phyloP scores from a whole-genome alignment of 768 basidiomycete species.

The Naganishia friedmannii region DNA sequence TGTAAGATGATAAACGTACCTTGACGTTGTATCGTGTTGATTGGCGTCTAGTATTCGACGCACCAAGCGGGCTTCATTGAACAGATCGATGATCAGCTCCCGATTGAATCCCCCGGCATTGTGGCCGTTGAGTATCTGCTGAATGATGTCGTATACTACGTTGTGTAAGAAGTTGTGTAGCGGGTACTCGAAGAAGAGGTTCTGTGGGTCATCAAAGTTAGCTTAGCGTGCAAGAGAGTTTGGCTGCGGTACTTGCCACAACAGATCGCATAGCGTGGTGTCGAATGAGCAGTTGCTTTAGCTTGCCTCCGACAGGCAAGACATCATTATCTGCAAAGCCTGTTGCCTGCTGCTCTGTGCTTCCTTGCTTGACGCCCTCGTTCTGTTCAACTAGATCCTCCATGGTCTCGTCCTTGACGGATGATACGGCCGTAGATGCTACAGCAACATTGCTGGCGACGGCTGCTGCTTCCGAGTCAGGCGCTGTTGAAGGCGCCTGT shows the following conservation, averaged over 20 bases:
- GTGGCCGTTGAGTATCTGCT: slow-evolving; percentile 87
- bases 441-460: slow-evolving; percentile 41
- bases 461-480: slow-evolving; percentile 38
- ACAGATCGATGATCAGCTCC: slow-evolving; percentile 75
- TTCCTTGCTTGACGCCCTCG: neutral
- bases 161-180: slow-evolving; percentile 98
- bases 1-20: slow-evolving; percentile 54
- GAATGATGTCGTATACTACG: slow-evolving; percentile 90
- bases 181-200: slow-evolving; percentile 90
- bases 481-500: slow-evolving; percentile 24
- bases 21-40: slow-evolving; percentile 69
- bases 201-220: slow-evolving; percentile 55
- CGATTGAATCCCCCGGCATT: slow-evolving; percentile 75
- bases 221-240: neutral
- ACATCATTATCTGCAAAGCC: slow-evolving; percentile 21
- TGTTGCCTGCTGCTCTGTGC: neutral
- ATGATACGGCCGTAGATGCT: slow-evolving; percentile 31
- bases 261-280: slow-evolving; percentile 70
- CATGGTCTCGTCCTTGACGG: slow-evolving; percentile 22
- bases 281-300: slow-evolving; percentile 76
- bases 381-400: neutral
- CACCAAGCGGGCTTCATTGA: slow-evolving; percentile 79
- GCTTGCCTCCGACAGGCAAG: slow-evolving; percentile 62
- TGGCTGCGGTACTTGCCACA: slow-evolving; percentile 61
- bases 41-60: slow-evolving; percentile 84